These are phyloP conservation scores for Penicillium sumatraense DNA, from an alignment of 2,329 filamentous ascomycete species.

Conservation along the genomic window DNA sequence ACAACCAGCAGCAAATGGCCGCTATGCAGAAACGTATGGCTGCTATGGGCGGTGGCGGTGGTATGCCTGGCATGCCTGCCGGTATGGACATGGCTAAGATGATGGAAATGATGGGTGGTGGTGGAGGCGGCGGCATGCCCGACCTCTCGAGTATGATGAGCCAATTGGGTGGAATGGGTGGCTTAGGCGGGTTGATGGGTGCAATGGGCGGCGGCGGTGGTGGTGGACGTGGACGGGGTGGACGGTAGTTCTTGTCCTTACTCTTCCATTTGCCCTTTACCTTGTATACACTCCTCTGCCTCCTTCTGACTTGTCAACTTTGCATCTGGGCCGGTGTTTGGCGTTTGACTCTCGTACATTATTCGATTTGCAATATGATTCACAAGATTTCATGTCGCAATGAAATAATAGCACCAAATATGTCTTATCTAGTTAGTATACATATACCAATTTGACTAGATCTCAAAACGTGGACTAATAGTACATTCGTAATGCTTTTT, in stretches of 20 bases:
- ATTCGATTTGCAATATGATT: constrained; percentile 2
- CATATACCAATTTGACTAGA: background rate
- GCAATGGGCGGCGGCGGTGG: constrained; percentile 48
- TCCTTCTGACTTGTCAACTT: constrained; percentile 16
- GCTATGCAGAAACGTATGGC: constrained; percentile 96
- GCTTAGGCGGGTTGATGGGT: constrained; percentile 59
- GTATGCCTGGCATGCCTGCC: constrained; percentile 54
- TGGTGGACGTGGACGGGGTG: constrained; percentile 35
- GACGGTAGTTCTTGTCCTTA: constrained; percentile 22
- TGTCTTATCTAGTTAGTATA: background rate
- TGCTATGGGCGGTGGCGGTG: constrained; percentile 80
- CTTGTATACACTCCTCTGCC: constrained; percentile 12
- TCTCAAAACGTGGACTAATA: background rate
- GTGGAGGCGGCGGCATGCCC: constrained; percentile 71
- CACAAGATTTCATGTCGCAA: background rate
- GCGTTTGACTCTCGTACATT: constrained; percentile 21
- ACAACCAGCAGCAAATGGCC: constrained; percentile 90
- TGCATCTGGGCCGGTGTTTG: constrained; percentile 28
- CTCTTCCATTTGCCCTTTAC: constrained; percentile 9
- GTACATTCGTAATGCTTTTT: no score
- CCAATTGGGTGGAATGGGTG: constrained; percentile 68
- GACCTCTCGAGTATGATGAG: constrained; percentile 72
- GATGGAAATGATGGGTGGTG: constrained; percentile 61
- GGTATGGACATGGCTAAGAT: constrained; percentile 94
- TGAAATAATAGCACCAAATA: background rate